These are phyloP conservation scores for Bipolaris sorokiniana DNA, from an alignment of 2,329 filamentous ascomycete species.

Conservation along the genomic window DNA sequence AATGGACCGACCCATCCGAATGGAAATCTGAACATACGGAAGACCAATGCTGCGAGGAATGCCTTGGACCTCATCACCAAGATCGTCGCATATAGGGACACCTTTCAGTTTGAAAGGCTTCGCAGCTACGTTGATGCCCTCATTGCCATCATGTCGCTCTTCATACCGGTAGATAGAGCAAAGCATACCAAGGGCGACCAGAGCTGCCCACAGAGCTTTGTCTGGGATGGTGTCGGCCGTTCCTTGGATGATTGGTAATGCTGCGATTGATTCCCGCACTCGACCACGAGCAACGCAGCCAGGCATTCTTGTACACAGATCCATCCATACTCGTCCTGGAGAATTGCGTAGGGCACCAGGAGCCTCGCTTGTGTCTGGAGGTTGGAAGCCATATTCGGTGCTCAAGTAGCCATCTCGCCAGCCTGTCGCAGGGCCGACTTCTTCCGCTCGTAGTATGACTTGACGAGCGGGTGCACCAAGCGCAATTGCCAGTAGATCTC, in stretches of 20 bases:
- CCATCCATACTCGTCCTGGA: constrained; percentile 61
- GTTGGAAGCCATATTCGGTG: constrained; percentile 60
- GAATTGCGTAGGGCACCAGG: constrained; percentile 56
- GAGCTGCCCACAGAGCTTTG: constrained; percentile 60
- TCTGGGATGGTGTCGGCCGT: constrained; percentile 60
- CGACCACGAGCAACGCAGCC: constrained; percentile 59
- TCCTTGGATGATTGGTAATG: constrained; percentile 58
- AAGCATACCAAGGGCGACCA: constrained; percentile 61
- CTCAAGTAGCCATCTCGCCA: constrained; percentile 62
- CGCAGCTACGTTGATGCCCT: constrained; percentile 53
- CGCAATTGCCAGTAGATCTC: constrained; percentile 59
- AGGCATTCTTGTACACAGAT: constrained; percentile 61
- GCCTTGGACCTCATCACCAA: constrained; percentile 58
- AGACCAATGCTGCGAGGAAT: constrained; percentile 59
- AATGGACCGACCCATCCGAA: constrained; percentile 60
- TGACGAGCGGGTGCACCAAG: constrained; percentile 62
- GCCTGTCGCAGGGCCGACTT: constrained; percentile 58
- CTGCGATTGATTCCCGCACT: constrained; percentile 58
- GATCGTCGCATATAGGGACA: constrained; percentile 58
- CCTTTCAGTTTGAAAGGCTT: constrained; percentile 46
- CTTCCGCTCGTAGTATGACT: constrained; percentile 60
- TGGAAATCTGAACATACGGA: constrained; percentile 61
- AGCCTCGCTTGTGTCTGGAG: constrained; percentile 59
- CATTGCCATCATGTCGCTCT: constrained; percentile 60
- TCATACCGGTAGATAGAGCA: constrained; percentile 63